phyloP scores from a whole-genome alignment of 352 stramenopile genomes.

The Aphanomyces astaci region DNA sequence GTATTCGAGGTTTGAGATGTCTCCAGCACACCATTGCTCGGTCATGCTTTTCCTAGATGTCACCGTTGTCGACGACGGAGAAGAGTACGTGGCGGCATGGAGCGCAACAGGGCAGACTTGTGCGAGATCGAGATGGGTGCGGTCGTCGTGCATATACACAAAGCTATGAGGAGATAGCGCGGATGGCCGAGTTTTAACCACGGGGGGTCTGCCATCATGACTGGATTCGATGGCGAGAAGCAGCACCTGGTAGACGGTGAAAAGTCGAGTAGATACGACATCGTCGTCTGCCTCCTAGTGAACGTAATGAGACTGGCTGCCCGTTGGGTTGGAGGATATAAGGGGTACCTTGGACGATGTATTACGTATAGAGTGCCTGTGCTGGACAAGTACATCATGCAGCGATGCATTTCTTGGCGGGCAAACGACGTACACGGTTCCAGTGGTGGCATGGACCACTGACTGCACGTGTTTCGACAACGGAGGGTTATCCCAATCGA shows the following conservation, averaged over 20 bases:
- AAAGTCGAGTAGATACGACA: neutral
- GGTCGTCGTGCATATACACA: neutral
- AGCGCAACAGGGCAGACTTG: neutral
- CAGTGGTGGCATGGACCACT: neutral
- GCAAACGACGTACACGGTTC: neutral
- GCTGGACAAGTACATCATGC: neutral
- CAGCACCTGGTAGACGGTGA: neutral
- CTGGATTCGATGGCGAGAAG: too few species aligned
- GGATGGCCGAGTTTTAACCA: too few species aligned
- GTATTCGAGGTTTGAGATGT: slow-evolving; percentile 91
- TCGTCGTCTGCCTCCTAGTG: neutral
- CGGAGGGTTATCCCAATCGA: neutral
- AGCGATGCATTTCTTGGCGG: neutral
- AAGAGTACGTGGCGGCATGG: slow-evolving; percentile 23
- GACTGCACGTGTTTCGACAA: neutral
- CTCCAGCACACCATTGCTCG: slow-evolving; percentile 80
- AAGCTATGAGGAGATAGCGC: neutral
- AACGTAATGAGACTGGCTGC: too few species aligned
- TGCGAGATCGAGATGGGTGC: neutral
- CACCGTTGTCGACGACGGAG: slow-evolving; percentile 17
- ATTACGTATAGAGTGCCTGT: neutral
- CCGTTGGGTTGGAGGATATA: neutral
- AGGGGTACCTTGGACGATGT: neutral
- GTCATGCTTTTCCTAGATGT: slow-evolving; percentile 46
- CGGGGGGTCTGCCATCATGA: too few species aligned